phyloP scores from a whole-genome alignment of 2,329 filamentous ascomycete species.

The Xylariales sp. region DNA sequence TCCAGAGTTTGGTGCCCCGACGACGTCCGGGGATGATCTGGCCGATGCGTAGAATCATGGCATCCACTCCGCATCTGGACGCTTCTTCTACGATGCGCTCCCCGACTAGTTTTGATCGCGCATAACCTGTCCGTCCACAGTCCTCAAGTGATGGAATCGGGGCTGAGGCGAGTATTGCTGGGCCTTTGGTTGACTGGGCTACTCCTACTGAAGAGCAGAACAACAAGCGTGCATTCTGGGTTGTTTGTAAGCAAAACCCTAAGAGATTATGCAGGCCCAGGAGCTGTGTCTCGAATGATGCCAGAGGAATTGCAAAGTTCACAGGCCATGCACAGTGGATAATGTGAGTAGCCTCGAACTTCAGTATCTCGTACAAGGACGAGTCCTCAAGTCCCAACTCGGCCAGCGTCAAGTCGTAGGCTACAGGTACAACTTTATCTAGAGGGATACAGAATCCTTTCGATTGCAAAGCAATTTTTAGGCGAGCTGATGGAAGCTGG shows the following conservation, averaged over 20 bases:
- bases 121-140: background rate
- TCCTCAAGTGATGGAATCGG: background rate
- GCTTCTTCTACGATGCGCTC: background rate
- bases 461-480: background rate
- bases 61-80: background rate
- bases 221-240: background rate
- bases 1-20: background rate
- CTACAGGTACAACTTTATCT: background rate
- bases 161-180: background rate
- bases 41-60: background rate
- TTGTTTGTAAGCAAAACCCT: background rate
- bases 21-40: background rate
- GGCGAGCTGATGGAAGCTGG: no score
- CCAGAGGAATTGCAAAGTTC: background rate
- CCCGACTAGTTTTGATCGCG: background rate
- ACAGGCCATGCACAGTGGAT: background rate
- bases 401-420: background rate
- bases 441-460: no score
- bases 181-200: background rate
- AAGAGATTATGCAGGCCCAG: background rate
- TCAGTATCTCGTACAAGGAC: background rate
- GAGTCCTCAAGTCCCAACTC: background rate
- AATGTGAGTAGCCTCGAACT: background rate
- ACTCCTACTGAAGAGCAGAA: background rate
- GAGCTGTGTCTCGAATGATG: background rate